Percentiles rank a stretch among this genome's conserved stretches.
Conservation (phyloP, 108 stramenopile genomes). For the Skeletonema tropicum region DNA sequence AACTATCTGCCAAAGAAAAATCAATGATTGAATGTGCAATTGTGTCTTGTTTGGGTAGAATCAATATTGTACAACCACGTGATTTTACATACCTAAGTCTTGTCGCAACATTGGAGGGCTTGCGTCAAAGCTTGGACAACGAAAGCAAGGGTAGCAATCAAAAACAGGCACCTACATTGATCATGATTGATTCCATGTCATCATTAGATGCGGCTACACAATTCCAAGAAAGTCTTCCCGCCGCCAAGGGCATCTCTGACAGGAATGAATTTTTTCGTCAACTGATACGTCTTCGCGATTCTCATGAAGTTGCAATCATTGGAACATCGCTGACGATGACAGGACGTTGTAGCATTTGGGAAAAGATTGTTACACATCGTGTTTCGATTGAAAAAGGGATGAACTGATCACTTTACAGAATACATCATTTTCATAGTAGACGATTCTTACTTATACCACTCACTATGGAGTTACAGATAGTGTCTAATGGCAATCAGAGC, state of each 20-base stretch:
- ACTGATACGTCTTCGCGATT: slow-evolving; percentile 40
- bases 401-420: neutral
- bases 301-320: slow-evolving; percentile 44
- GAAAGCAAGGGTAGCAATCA: slow-evolving; percentile 10
- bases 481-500: no score
- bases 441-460: neutral
- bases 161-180: slow-evolving; percentile 23
- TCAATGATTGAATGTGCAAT: slow-evolving; percentile 37
- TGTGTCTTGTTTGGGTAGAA: slow-evolving; percentile 43
- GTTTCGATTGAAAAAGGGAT: slow-evolving; percentile 20
- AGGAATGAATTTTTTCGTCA: slow-evolving; percentile 50
- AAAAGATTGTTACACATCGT: slow-evolving; percentile 47
- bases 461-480: neutral
- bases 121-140: slow-evolving; percentile 38
- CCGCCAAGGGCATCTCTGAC: slow-evolving; percentile 33
- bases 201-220: slow-evolving; percentile 44
- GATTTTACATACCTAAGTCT: slow-evolving; percentile 53
- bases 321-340: slow-evolving; percentile 16
- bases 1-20: slow-evolving; percentile 17
- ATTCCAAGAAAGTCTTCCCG: slow-evolving; percentile 43
- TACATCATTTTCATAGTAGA: neutral
- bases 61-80: slow-evolving; percentile 49
- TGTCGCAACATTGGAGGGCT: slow-evolving; percentile 45
- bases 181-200: slow-evolving; percentile 50
- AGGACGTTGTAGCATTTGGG: slow-evolving; percentile 32